phyloP scores from a whole-genome alignment of 306 rosid species.

The Prunus padus region DNA sequence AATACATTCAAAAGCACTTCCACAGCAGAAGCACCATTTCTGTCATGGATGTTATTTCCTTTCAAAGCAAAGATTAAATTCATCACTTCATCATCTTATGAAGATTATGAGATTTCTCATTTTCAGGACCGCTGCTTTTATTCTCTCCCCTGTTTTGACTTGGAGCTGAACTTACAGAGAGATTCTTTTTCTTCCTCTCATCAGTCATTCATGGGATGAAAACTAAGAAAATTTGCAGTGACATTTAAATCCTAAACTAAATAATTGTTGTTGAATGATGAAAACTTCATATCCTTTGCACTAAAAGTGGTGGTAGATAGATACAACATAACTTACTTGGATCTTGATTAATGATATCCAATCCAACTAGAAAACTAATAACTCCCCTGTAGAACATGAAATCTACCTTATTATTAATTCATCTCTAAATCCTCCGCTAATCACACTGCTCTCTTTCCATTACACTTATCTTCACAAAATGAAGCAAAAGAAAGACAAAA shows the following conservation, averaged over 20 bases:
- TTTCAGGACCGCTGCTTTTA: constrained; percentile 1
- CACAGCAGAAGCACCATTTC: background rate
- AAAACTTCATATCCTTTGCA: constrained; percentile 1
- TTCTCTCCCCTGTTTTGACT: background rate
- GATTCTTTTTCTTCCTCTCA: background rate
- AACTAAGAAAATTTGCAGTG: background rate
- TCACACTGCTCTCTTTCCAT: constrained; percentile 13
- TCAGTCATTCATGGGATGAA: background rate
- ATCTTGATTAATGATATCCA: background rate
- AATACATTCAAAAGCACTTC: no score
- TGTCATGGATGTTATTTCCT: background rate
- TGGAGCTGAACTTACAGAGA: background rate
- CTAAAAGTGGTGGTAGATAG: constrained; percentile 3
- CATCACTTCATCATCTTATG: background rate
- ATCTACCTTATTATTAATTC: constrained; percentile 1
- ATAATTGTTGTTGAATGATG: background rate
- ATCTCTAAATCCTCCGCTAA: constrained; percentile 17
- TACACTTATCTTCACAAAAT: constrained; percentile 2
- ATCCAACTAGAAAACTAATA: background rate
- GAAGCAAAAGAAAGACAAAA: background rate
- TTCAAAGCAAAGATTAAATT: background rate
- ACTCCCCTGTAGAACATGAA: constrained; percentile 5
- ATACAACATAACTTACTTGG: constrained; percentile 3
- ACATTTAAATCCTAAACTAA: background rate
- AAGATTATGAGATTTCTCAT: background rate